Base-by-base conservation (phyloP, 2,329 filamentous ascomycete species). In the Cytospora piceicola region DNA sequence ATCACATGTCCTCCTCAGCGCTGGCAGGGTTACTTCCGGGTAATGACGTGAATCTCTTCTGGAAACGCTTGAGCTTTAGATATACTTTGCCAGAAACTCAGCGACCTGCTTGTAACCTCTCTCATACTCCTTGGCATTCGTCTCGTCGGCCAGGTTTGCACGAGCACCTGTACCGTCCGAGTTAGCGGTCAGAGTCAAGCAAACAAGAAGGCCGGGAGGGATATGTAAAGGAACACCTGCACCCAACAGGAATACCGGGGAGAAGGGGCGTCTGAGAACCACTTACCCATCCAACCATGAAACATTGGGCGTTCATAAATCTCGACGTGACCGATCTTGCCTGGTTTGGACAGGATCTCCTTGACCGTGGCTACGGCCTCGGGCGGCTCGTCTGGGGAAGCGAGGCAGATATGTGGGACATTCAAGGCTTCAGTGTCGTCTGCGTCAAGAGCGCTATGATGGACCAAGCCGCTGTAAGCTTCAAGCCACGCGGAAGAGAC, bases 231-330 rank as follows among this genome's bases (percentile, higher is more conserved):
- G 12, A 15, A 39, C 17, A 5, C 12, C 12, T 39, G 36, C 11
- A 39, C 14, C 12, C 2, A 39, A 39, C 36, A 39, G 15, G 15
- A 39, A 39, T 2, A 8, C 39, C 20, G 20, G n/a, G 42, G n/a
- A 17, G 4, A 11, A 12, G 46, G 5, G 15, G 22, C n/a, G 11
- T 14, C 46, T 14, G 46, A 3, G 22, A 49, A 5, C 9, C 8
- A 24, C 46, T 49, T 24, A 49, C 46, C 83, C 84, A 87, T 87
- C 82, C 83, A 87, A n/a, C 85, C 85, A 70, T 87, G 85, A 70
- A 79, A 78, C 79, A 84, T 85, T 59, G 74, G 79, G 5, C 61
- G 65, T 1, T 66, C 60, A 69, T 83, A 86, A 1, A 77, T 84
- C 71, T 84, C 81, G 17, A 85, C 78, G 64, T 80, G 71, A 20